A percentile compares a stretch with the other conserved stretches of the same genome.
Evolutionary conservation across 2,329 filamentous ascomycete genomes (phyloP).

Genomic region (Beauveria scarabaeidicola): DNA sequence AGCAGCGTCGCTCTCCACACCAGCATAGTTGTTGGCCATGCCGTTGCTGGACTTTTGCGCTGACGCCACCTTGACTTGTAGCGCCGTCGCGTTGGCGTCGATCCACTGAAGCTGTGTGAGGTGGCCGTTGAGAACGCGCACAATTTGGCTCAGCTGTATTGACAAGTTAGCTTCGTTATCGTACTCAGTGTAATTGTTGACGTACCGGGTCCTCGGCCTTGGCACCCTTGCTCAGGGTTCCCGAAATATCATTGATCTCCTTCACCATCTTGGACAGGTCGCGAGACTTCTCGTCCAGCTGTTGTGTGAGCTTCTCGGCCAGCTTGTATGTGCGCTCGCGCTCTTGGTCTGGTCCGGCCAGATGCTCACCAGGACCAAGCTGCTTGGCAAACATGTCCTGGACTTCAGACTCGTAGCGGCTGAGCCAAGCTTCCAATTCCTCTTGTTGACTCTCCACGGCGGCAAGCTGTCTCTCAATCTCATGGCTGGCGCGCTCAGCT

Average conservation of each 20-base stretch:
- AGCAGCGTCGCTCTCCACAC: constrained; percentile 60
- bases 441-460: constrained; percentile 88
- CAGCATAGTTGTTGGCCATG: constrained; percentile 48
- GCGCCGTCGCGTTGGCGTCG: constrained; percentile 70
- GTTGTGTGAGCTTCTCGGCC: constrained; percentile 84
- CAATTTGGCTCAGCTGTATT: constrained; percentile 78
- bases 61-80: constrained; percentile 73
- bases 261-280: constrained; percentile 95
- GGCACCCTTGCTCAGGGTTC: constrained; percentile 77
- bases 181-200: constrained; percentile 18
- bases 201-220: constrained; percentile 82
- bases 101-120: constrained; percentile 89
- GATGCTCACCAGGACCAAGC: constrained; percentile 63
- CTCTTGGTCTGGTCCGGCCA: constrained; percentile 88
- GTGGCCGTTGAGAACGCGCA: constrained; percentile 88
- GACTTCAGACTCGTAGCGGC: constrained; percentile 85
- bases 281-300: constrained; percentile 87
- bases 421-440: constrained; percentile 79
- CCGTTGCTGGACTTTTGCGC: constrained; percentile 72
- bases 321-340: constrained; percentile 93
- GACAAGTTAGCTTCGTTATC: constrained; percentile 18
- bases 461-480: constrained; percentile 86
- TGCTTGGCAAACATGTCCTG: constrained; percentile 79
- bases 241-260: constrained; percentile 91
- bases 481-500: constrained; percentile 82